phyloP scores from a whole-genome alignment of 768 basidiomycete species.

The Zangia roseola region DNA sequence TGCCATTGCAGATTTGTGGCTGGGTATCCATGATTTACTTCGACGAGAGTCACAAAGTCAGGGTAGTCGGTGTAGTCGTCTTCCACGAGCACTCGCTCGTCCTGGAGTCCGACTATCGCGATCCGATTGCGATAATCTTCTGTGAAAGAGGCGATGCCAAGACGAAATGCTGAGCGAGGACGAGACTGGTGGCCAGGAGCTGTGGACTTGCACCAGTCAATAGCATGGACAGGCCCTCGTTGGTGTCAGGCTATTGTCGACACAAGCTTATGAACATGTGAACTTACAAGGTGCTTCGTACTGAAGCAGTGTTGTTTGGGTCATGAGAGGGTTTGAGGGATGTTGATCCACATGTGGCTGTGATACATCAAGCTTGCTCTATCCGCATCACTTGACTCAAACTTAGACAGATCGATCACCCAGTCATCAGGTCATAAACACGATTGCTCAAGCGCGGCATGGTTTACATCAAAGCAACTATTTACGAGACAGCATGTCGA shows the following conservation, averaged over 20 bases:
- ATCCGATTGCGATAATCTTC: constrained; percentile 84
- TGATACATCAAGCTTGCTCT: background rate
- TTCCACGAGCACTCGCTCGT: constrained; percentile 84
- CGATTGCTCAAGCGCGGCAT: constrained; percentile 8
- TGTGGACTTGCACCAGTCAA: constrained; percentile 87
- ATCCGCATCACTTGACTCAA: background rate
- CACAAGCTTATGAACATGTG: background rate
- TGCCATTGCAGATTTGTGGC: constrained; percentile 94
- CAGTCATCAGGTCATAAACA: constrained; percentile 1
- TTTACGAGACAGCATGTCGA: constrained; percentile 29
- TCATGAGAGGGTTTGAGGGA: constrained; percentile 41
- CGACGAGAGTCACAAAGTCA: constrained; percentile 84
- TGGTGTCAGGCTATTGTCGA: constrained; percentile 18
- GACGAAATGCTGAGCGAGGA: constrained; percentile 75
- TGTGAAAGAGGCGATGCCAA: constrained; percentile 81
- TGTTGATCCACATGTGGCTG: constrained; percentile 24
- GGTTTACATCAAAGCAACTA: constrained; percentile 31
- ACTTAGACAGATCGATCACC: background rate
- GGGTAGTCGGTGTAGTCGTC: constrained; percentile 81
- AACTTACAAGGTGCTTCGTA: constrained; percentile 84
- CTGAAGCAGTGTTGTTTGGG: constrained; percentile 70
- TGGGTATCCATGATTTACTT: constrained; percentile 86
- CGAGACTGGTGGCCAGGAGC: constrained; percentile 71
- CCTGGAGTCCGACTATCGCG: constrained; percentile 74
- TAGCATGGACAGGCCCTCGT: constrained; percentile 79